These are phyloP conservation scores for Boletus vinaceobasis DNA, from an alignment of 768 basidiomycete genomes.

Conservation along the genomic window DNA sequence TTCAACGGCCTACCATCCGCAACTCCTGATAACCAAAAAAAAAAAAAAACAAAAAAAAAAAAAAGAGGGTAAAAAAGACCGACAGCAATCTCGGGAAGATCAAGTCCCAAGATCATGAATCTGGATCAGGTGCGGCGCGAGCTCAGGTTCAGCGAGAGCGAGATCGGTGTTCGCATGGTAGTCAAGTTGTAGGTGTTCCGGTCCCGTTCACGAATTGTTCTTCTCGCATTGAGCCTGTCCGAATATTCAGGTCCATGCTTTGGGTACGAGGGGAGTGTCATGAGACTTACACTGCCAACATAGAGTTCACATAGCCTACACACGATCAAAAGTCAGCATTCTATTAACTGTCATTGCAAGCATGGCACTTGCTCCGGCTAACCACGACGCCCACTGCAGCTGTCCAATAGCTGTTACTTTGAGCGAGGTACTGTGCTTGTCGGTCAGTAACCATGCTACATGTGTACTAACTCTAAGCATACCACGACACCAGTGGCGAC, in stretches of 20 bases:
- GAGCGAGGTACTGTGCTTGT: slow-evolving; percentile 1
- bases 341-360: background rate
- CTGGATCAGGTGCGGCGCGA: background rate
- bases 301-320: slow-evolving; percentile 15
- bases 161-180: background rate
- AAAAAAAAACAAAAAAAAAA: too few species aligned
- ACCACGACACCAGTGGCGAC: slow-evolving; percentile 2
- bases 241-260: background rate
- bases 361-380: slow-evolving; percentile 2
- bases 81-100: background rate
- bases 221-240: slow-evolving; percentile 12
- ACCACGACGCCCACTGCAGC: background rate
- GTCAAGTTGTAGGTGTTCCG: background rate
- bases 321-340: background rate
- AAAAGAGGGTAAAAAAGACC: too few species aligned
- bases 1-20: too few species aligned
- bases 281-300: slow-evolving; percentile 12
- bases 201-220: slow-evolving; percentile 6
- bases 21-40: too few species aligned
- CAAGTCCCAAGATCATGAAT: background rate
- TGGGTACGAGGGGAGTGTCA: background rate
- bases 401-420: background rate
- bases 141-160: too few species aligned
- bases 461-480: background rate
- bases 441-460: background rate